These are phyloP conservation scores for Hymenoscyphus linearis DNA, from an alignment of 2,329 filamentous ascomycete species.

Conservation along the genomic window DNA sequence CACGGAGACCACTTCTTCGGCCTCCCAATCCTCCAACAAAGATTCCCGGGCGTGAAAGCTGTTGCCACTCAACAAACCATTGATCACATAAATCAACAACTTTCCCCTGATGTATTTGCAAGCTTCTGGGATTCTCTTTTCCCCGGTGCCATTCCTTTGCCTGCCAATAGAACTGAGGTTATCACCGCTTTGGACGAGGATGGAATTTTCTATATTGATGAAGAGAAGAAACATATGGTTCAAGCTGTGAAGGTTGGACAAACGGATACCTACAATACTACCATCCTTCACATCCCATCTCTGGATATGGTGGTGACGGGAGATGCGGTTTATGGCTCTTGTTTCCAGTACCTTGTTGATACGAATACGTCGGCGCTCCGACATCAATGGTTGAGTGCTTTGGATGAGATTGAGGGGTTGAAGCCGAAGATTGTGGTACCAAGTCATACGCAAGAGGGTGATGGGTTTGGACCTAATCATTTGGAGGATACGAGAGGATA, in stretches of 20 bases:
- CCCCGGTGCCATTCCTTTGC: conserved; percentile 23
- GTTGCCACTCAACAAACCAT: conserved; percentile 21
- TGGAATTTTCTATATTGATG: conserved; percentile 18
- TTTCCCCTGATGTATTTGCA: conserved; percentile 11
- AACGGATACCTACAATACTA: conserved; percentile 26
- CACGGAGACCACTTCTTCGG: conserved; percentile 40
- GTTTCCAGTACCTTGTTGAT: conserved; percentile 35
- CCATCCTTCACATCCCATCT: conserved; percentile 34
- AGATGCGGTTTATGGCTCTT: conserved; percentile 36
- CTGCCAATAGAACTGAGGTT: conserved; percentile 10
- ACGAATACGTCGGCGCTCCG: conserved; percentile 26
- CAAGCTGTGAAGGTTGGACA: conserved; percentile 25
- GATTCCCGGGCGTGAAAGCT: conserved; percentile 26
- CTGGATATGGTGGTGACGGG: conserved; percentile 35
- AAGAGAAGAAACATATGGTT: conserved; percentile 15
- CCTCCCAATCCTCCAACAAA: conserved; percentile 25
- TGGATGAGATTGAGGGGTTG: not conserved
- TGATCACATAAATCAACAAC: conserved; percentile 16
- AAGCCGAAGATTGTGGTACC: not conserved
- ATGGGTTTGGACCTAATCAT: not conserved
- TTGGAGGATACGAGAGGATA: not conserved
- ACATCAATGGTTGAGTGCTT: not conserved
- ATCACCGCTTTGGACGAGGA: conserved; percentile 14
- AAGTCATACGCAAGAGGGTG: not conserved
- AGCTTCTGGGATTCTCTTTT: conserved; percentile 25